Evolutionary conservation across 352 stramenopile genomes (phyloP).

Genomic region (Pythium oligandrum): DNA sequence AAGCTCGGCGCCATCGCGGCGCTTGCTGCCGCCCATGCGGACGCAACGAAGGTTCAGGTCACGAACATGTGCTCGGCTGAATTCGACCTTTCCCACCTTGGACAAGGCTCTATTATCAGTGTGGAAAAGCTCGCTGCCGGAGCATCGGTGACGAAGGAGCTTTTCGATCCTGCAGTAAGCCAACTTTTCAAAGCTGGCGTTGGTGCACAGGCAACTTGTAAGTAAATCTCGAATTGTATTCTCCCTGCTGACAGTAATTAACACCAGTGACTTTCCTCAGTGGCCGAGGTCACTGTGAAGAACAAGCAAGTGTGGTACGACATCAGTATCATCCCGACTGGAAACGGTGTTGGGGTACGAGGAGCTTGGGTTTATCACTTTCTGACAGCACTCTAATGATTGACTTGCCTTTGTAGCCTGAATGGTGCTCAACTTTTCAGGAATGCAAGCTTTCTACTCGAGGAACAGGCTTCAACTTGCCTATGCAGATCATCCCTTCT

Average conservation of each 20-base stretch:
- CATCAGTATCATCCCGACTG: slow-evolving; percentile 27
- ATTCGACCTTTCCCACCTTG: slow-evolving; percentile 19
- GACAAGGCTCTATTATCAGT: slow-evolving; percentile 4
- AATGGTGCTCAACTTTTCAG: slow-evolving; percentile 32
- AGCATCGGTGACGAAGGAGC: slow-evolving; percentile 13
- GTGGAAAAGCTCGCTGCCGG: slow-evolving; percentile 13
- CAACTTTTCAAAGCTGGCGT: slow-evolving; percentile 20
- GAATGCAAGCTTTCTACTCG: slow-evolving; percentile 50
- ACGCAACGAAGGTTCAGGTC: slow-evolving; percentile 13
- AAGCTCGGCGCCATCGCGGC: slow-evolving; percentile 6
- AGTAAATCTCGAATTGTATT: neutral
- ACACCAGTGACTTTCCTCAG: slow-evolving; percentile 3
- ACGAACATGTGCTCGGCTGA: slow-evolving; percentile 18
- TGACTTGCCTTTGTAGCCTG: slow-evolving; percentile 24
- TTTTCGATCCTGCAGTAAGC: slow-evolving; percentile 4
- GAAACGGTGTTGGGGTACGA: slow-evolving; percentile 11
- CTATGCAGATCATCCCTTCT: slow-evolving; percentile 50
- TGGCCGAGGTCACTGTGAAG: slow-evolving; percentile 17
- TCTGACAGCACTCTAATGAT: neutral
- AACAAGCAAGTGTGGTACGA: slow-evolving; percentile 14
- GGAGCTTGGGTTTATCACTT: neutral
- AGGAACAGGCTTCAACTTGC: slow-evolving; percentile 56
- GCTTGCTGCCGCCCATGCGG: slow-evolving; percentile 2
- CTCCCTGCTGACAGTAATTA: neutral
- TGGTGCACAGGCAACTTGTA: slow-evolving; percentile 18